phyloP scores from a whole-genome alignment of 163 green algal genomes.

The Coccomyxa subellipsoidea region DNA sequence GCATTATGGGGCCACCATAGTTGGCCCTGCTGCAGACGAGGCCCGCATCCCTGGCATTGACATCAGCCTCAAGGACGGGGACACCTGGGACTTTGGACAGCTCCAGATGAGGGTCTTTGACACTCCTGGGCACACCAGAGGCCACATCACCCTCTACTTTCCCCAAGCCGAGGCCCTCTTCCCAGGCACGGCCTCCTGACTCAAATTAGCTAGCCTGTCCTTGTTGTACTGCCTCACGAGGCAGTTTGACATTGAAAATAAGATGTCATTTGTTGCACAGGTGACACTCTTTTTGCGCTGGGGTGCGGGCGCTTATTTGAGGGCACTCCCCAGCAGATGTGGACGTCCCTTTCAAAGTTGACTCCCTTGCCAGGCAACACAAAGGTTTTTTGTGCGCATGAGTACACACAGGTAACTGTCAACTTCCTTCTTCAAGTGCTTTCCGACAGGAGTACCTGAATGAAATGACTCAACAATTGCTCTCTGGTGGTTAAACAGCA shows the following conservation, averaged over 20 bases:
- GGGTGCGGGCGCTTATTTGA: constrained; percentile 89
- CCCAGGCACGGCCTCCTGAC: constrained; percentile 25
- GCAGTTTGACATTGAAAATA: neutral
- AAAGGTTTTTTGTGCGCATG: constrained; percentile 64
- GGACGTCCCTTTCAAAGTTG: constrained; percentile 74
- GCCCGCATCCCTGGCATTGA: constrained; percentile 92
- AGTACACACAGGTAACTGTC: constrained; percentile 67
- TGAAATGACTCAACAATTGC: neutral
- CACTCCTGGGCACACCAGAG: constrained; percentile 85
- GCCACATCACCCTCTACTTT: constrained; percentile 88
- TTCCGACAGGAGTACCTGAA: too few species aligned
- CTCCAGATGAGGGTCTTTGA: constrained; percentile 66
- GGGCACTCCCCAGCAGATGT: constrained; percentile 80
- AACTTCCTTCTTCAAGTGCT: neutral
- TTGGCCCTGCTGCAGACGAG: constrained; percentile 63
- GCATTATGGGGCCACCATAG: constrained; percentile 35
- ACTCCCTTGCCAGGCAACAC: constrained; percentile 62
- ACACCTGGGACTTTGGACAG: constrained; percentile 33
- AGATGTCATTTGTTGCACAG: constrained; percentile 22
- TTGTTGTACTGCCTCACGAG: neutral
- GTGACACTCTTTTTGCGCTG: constrained; percentile 84
- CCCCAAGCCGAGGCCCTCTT: constrained; percentile 69
- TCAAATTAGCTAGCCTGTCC: neutral
- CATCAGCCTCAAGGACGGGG: constrained; percentile 47
- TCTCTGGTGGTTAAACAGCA: neutral